Evolutionary conservation across 169 alveolate genomes (phyloP), one percentile per base, ranked within the genome.

Genomic region (Neospora caninum): DNA sequence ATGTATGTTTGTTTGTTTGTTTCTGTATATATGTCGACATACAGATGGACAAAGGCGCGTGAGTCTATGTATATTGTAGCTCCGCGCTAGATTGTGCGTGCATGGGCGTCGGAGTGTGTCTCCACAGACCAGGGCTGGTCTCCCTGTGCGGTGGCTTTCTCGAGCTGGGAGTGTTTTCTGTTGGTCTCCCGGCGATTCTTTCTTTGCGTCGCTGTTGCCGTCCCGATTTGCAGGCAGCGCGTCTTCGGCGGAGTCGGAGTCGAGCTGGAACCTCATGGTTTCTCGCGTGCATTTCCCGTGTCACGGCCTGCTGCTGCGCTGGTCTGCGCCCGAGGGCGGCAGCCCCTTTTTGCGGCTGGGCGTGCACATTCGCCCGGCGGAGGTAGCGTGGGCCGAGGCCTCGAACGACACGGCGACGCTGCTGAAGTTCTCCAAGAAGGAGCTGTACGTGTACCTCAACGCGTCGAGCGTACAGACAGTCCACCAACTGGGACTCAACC

Each of bases 211-310:
- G 1, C 2, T 22, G 73, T 29, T 7, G 73, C 58, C 22, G 22
- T 49, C 58, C 13, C 13, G 58, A 7, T 49, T 64, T 27, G 4
- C 73, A 64, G 73, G 73, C 7, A 64, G 73, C 73, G n/a, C 73
- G 16, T 64, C 73, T 27, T 16, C 94, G 29, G 94, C 91, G 39
- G 58, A 92, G 2, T 91, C n/a, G 41, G 94, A 49, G 13, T 82
- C 89, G 80, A 95, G 88, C 41, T 96, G 96, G 96, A 96, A 91
- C 84, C 84, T 96, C 38, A 94, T 96, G 95, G 97, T 93, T 22
- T 94, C 96, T 0, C 92, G 95, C 22, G 95, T 96, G 42, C 87
- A 88, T 34, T 93, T 88, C 92, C 97, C 97, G 16, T 69, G 88
- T 36, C 94, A 93, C 83, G 97, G 97, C n/a, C 64, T 96, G 34